Evolutionary conservation across 305 asterid species (phyloP).

Genomic region (Fraxinus sp.): DNA sequence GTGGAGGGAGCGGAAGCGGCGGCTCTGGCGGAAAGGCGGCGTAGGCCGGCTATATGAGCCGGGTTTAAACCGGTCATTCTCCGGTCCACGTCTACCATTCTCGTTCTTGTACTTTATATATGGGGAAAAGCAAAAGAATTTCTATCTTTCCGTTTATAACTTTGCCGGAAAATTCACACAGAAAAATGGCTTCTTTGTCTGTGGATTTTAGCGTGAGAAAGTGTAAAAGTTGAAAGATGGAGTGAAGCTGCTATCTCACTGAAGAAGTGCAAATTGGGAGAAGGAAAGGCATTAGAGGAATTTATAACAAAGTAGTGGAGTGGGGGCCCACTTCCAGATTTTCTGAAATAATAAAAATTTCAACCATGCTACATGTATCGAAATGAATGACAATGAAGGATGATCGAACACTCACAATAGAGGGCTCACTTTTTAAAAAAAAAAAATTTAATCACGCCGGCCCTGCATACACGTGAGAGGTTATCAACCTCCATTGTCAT

Average conservation of each 20-base stretch:
- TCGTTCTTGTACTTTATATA: not conserved
- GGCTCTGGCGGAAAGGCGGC: conserved; percentile 94
- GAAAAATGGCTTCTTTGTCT: not conserved
- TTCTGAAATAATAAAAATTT: not conserved
- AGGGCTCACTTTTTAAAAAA: too few species aligned
- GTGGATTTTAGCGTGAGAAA: conserved; percentile 33
- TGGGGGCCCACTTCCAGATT: conserved; percentile 35
- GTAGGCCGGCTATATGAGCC: conserved; percentile 88
- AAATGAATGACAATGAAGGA: too few species aligned
- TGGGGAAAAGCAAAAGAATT: not conserved
- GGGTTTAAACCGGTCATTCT: conserved; percentile 87
- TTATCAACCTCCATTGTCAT: too few species aligned
- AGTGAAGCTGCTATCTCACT: conserved; percentile 28
- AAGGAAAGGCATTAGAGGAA: conserved; percentile 17
- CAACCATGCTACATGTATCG: too few species aligned
- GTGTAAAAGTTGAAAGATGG: conserved; percentile 22
- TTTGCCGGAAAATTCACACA: conserved; percentile 1
- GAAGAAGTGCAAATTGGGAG: conserved; percentile 36
- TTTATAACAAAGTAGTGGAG: conserved; percentile 39
- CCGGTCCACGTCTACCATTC: conserved; percentile 97
- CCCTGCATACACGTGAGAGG: too few species aligned
- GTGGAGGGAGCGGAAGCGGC: conserved; percentile 79
- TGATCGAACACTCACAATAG: too few species aligned
- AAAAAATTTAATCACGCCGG: too few species aligned
- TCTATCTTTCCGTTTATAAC: not conserved